Base-by-base conservation (phyloP, 805 yeast species). In the Cyberlindnera suaveolens region DNA sequence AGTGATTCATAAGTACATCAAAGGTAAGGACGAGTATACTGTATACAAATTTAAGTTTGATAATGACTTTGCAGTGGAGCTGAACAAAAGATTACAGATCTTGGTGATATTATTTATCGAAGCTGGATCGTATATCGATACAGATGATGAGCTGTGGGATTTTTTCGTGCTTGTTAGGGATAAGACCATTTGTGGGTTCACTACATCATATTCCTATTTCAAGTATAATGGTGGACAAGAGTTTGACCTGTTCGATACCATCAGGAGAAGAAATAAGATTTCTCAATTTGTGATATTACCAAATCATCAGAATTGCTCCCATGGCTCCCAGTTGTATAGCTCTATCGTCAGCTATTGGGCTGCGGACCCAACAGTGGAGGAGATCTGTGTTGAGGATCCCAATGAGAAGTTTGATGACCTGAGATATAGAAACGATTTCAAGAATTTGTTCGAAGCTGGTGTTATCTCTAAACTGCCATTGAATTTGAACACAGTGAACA, bases 341-440 rank as follows among this genome's bases (percentile, higher is more conserved):
- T 47, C 71, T 0, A 62, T 93, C 7, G 70, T 75, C 43, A 66
- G 71, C 2, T 48, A 60, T 36, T 88, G 95, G 85, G 52, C 69
- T 3, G 50, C 56, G 0, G 84, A 85, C 49, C 55, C 60, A 0
- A 46, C 56, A 2, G 77, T 89, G 19, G 63, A 66, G 30, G 95
- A 90, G 53, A 73, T 93, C 33, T 87, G 91, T 0, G 88, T 93
- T 4, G 98, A 93, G 60, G 99, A 93, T 60, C 98, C 98, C 3
- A 85, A 84, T 57, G 96, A 89, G 58, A 78, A 79, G 31, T 91
- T 93, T 64, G 99, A 93, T 58, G 95, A 86, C 57, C 67, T 93
- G 51, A 73, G 99, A 45, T 97, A 93, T 59, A 68, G 91, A 29
- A 74, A 80, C 49, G 98, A 93, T 57, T 67, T 88, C 51, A 63